phyloP scores from a whole-genome alignment of 1,284 basidiomycete species.

The Singerocomus inundabilis region DNA sequence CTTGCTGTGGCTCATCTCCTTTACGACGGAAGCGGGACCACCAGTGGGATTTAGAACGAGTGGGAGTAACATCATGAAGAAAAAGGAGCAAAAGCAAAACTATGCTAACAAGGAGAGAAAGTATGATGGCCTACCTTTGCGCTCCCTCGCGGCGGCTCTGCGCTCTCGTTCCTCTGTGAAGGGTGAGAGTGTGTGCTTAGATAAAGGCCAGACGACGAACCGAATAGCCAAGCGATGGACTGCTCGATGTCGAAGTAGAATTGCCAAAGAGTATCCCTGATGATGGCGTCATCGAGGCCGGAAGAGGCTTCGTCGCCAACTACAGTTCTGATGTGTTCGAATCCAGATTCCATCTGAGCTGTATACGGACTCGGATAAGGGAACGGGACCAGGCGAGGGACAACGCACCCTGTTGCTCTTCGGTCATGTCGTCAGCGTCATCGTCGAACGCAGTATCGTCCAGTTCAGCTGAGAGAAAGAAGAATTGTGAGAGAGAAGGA shows the following conservation, averaged over 20 bases:
- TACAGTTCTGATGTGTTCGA: constrained; percentile 65
- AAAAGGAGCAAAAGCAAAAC: constrained; percentile 34
- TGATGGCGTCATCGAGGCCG: constrained; percentile 69
- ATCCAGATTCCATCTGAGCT: constrained; percentile 74
- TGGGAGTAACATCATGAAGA: constrained; percentile 31
- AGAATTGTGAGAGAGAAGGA: constrained; percentile 1
- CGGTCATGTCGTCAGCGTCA: constrained; percentile 70
- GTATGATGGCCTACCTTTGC: constrained; percentile 72
- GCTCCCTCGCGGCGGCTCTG: constrained; percentile 55
- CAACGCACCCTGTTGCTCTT: constrained; percentile 61
- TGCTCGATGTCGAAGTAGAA: constrained; percentile 85
- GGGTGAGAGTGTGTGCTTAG: neutral
- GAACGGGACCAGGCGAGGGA: neutral
- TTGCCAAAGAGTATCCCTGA: constrained; percentile 87
- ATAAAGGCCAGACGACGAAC: constrained; percentile 40
- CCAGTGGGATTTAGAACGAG: constrained; percentile 34
- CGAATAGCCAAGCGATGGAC: constrained; percentile 71
- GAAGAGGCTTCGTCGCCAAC: constrained; percentile 67
- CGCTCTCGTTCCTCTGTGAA: constrained; percentile 59
- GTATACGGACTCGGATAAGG: constrained; percentile 8
- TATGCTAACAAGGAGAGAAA: constrained; percentile 28
- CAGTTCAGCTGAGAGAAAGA: constrained; percentile 57
- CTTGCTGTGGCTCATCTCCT: constrained; percentile 35
- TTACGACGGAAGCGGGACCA: constrained; percentile 34
- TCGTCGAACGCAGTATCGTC: constrained; percentile 72